Base-by-base conservation (phyloP, 768 basidiomycete genomes). In the Russula virescens region DNA sequence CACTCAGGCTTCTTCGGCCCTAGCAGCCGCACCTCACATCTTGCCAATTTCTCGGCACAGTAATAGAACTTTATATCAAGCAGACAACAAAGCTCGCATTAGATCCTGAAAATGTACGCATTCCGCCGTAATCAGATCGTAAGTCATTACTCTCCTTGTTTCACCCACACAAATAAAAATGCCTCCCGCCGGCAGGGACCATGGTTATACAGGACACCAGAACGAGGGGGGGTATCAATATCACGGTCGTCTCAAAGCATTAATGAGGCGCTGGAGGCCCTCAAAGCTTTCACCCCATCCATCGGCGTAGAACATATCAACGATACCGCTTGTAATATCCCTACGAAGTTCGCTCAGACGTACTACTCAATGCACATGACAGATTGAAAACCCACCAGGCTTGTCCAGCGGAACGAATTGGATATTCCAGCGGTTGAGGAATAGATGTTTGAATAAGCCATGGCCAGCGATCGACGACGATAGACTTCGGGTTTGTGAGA, bases 391-490 rank as follows among this genome's bases (percentile, higher is more conserved):
- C 87, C 38, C 69, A 92, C 91, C 91, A 92, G 76, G 89, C 90
- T 69, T 80, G 77, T 42, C 75, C 76, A 52, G 91, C 70, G 45
- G 89, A 92, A 23, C 83, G 83, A 55, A 94, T 75, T 26, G 93
- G 94, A 73, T 94, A 95, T 70, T 94, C 92, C 34, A 99, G 76
- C 1, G 87, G 86, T 49, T 81, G 80, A 0, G 97, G 97, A 63
- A 99, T 97, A 13, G 73, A 76, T 0, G 97, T 99, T 71, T 93
- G 86, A 47, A 95, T 78, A 48, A 87, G 71, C 38, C 86, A 85
- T 59, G 94, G 91, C 82, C 88, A 93, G 51, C 91, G 83, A 73
- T 99, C 97, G 19, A 83, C 78, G 58, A 91, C 83, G 54, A 99
- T 84, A 16, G 88, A 88, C 72, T 99, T 99, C 56, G 88, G 80